phyloP scores from a whole-genome alignment of 108 stramenopile genomes.

The Pseudonitzschia delicatissima region DNA sequence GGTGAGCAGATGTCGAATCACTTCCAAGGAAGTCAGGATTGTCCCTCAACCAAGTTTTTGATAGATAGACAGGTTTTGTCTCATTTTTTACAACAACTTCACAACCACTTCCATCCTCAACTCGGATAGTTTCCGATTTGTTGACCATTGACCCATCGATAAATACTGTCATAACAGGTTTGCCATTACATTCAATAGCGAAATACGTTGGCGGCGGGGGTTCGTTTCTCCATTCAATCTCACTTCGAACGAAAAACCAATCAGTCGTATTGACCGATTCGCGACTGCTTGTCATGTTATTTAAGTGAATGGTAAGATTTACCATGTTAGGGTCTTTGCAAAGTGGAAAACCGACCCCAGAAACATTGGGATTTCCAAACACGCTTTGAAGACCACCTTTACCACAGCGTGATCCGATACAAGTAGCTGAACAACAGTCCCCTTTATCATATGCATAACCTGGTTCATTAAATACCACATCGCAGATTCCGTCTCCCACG shows the following conservation, averaged over 20 bases:
- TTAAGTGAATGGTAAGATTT: neutral
- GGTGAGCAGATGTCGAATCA: neutral
- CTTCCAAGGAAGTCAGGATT: too few species aligned
- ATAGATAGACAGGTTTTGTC: too few species aligned
- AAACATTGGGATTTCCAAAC: neutral
- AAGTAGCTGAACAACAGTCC: conserved; percentile 6
- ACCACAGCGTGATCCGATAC: neutral
- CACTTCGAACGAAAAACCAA: neutral
- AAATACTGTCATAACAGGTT: neutral
- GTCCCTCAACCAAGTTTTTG: too few species aligned
- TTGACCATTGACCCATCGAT: neutral
- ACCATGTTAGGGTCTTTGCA: conserved; percentile 3
- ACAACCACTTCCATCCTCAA: neutral
- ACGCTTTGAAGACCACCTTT: neutral
- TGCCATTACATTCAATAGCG: neutral
- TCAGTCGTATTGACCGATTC: neutral
- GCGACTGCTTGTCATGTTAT: neutral
- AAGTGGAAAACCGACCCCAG: neutral
- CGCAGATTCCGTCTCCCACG: neutral
- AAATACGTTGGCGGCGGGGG: neutral
- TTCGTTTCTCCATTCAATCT: neutral
- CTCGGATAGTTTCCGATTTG: neutral
- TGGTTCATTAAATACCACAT: neutral
- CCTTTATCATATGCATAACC: neutral
- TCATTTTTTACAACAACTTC: neutral